Evolutionary conservation across 2,329 filamentous ascomycete genomes (phyloP), one percentile per base, ranked within the genome.

Genomic region (Calonectria pseudoreteaudii): DNA sequence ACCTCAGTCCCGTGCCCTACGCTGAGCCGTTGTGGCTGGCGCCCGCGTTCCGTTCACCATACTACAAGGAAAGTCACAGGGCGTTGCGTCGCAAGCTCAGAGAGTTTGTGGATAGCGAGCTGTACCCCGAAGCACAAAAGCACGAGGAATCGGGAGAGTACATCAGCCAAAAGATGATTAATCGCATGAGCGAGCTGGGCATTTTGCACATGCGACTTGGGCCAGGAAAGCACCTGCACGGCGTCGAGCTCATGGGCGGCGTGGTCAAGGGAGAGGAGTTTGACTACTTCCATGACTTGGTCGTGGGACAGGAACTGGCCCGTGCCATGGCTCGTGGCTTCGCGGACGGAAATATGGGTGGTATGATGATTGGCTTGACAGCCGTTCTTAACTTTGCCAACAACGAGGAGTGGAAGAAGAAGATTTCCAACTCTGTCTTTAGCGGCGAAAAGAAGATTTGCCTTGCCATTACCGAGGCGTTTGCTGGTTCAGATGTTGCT

Each of bases 391-490:
- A 96, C 86, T 97, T 93, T 88, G 90, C 94, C 83, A 91, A 90
- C 65, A 89, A 96, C 80, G 87, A 91, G 70, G 86, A 86, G 52
- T 89, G 94, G 79, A 93, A 92, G 85, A 89, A 92, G 77, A 88
- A 88, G 66, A 88, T 97, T 56, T 90, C 92, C 49, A 88, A 92
- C 38, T 94, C 96, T 80, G 92, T 94, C 53, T 89, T 97, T 77
- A 91, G 89, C 52, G 95, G 94, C 72, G 91, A 92, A 88, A 97
- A 97, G 91, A 96, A 95, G 88, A 95, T 97, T 82, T 96, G 93
- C 81, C 88, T 98, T 4, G 95, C 94, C 68, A 95, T 97, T 81
- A 97, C 94, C 1, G 95, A 98, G 85, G 94, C 95, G 0, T 97
- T 97, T 84, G 94, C 94, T 18, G 95, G 95, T 20, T 85, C 83